Evolutionary conservation across 306 rosid species (phyloP).

Genomic region (Fragaria nilgerrensis): DNA sequence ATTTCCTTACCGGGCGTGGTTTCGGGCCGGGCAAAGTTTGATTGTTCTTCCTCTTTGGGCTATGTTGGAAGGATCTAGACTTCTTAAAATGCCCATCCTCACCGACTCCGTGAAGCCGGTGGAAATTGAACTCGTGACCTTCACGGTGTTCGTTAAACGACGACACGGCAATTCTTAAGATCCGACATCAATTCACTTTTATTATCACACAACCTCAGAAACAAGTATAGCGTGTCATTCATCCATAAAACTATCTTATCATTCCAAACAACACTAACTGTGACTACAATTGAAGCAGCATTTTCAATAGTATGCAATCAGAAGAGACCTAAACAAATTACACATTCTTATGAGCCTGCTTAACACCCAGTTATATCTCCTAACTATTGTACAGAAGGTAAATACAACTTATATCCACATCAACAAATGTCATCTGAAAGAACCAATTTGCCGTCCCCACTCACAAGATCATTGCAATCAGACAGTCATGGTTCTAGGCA

Average conservation of each 20-base stretch:
- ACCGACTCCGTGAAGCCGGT: too few relatives aligned
- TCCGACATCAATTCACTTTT: too few relatives aligned
- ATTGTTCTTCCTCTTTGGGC: too few relatives aligned
- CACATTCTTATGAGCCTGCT: background rate
- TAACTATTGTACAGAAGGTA: slow-evolving; percentile 6
- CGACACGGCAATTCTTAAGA: too few relatives aligned
- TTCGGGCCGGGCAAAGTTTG: too few relatives aligned
- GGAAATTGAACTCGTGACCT: too few relatives aligned
- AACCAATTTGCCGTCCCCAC: background rate
- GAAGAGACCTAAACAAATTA: slow-evolving; percentile 11
- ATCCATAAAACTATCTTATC: background rate
- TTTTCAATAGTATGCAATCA: background rate
- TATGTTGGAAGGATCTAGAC: too few relatives aligned
- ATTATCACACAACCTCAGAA: too few relatives aligned
- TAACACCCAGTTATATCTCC: background rate
- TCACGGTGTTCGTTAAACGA: too few relatives aligned
- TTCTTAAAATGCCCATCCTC: too few relatives aligned
- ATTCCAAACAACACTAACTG: slow-evolving; percentile 1
- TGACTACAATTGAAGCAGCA: slow-evolving; percentile 1
- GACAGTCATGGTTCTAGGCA: background rate
- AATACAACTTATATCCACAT: slow-evolving; percentile 1
- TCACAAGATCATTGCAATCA: slow-evolving; percentile 5
- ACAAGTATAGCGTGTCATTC: background rate
- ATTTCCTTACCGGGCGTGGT: background rate
- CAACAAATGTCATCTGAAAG: background rate